Conservation (phyloP, 768 basidiomycete species). For the Candolleomyces eurysporus region DNA sequence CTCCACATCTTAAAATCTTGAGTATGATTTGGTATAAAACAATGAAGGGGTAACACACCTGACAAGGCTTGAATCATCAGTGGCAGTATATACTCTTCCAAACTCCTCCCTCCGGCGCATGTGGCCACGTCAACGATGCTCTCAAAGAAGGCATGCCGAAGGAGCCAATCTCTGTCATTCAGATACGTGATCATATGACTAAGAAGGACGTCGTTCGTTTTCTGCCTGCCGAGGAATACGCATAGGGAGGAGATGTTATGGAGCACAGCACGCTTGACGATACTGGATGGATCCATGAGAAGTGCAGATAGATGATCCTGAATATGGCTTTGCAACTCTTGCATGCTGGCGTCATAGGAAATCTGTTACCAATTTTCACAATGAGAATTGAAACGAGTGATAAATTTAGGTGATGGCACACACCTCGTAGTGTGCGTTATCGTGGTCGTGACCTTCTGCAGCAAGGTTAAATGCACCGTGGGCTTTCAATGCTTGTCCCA, state of each 20-base stretch:
- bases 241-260: conserved; percentile 87
- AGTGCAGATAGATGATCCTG: conserved; percentile 86
- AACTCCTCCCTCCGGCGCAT: conserved; percentile 84
- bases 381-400: not conserved
- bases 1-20: conserved; percentile 72
- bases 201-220: conserved; percentile 91
- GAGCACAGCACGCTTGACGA: conserved; percentile 89
- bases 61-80: conserved; percentile 94
- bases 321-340: conserved; percentile 80
- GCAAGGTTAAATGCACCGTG: conserved; percentile 70
- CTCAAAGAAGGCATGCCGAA: conserved; percentile 92
- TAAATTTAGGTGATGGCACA: conserved; percentile 10
- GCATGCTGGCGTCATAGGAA: conserved; percentile 84
- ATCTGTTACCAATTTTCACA: conserved; percentile 46
- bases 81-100: conserved; percentile 80
- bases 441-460: conserved; percentile 67
- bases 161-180: conserved; percentile 90
- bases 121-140: conserved; percentile 94
- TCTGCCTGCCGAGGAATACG: conserved; percentile 89
- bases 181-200: conserved; percentile 86
- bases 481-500: conserved; percentile 87
- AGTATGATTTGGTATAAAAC: not conserved
- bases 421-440: conserved; percentile 81
- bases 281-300: conserved; percentile 83
- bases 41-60: conserved; percentile 46